Percentiles rank a stretch among this genome's conserved stretches.
phyloP scores from a whole-genome alignment of 768 basidiomycete genomes.

The Termitomyces sp. region DNA sequence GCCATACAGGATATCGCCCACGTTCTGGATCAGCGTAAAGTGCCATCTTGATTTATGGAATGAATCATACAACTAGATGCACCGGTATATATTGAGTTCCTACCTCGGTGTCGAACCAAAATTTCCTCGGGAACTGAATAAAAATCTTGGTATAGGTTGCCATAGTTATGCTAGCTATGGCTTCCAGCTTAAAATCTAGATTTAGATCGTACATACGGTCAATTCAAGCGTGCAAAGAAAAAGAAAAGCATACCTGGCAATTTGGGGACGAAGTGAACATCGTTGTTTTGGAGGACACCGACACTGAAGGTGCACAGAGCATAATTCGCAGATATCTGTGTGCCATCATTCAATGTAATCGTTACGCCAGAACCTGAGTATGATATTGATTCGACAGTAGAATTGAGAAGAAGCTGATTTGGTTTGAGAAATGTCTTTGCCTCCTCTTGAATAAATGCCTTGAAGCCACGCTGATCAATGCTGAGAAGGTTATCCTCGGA shows the following conservation, averaged over 20 bases:
- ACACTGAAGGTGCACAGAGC: constrained; percentile 65
- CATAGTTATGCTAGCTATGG: constrained; percentile 59
- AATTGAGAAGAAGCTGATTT: constrained; percentile 41
- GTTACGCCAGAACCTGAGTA: constrained; percentile 40
- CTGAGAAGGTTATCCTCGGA: constrained; percentile 47
- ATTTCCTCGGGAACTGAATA: constrained; percentile 54
- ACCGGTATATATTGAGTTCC: background rate
- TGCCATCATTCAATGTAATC: constrained; percentile 41
- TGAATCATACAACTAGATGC: background rate
- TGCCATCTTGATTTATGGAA: constrained; percentile 32
- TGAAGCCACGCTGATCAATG: constrained; percentile 62
- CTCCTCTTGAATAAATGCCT: constrained; percentile 48
- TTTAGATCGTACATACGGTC: background rate
- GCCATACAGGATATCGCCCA: constrained; percentile 65
- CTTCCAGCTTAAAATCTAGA: constrained; percentile 52
- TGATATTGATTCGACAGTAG: constrained; percentile 42
- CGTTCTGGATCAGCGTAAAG: constrained; percentile 53
- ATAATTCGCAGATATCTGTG: constrained; percentile 44
- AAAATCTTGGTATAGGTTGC: constrained; percentile 68
- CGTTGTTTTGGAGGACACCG: constrained; percentile 62
- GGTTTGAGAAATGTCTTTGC: constrained; percentile 48
- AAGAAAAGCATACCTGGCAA: constrained; percentile 33
- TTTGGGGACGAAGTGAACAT: constrained; percentile 49
- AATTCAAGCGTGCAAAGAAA: background rate
- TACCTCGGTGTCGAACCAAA: constrained; percentile 45